Conservation (phyloP, 2,329 filamentous ascomycete genomes). For the Magnaporthiopsis incrustans region DNA sequence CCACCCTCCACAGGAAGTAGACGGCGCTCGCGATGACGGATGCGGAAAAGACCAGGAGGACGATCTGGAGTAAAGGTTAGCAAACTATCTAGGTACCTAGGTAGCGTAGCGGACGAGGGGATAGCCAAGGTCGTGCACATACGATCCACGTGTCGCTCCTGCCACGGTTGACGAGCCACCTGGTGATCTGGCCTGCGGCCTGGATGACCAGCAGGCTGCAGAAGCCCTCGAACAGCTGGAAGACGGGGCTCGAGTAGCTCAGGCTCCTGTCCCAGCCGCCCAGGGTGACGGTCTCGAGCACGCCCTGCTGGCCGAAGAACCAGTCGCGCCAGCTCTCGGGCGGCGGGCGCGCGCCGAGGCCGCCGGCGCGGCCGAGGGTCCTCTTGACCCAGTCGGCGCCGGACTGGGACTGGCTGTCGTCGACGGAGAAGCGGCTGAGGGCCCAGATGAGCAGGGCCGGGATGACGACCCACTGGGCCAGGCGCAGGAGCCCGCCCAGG, state of each 20-base stretch:
- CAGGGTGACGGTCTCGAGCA: slow-evolving; percentile 72
- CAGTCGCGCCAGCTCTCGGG: slow-evolving; percentile 68
- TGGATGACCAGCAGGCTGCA: slow-evolving; percentile 95
- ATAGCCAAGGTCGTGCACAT: slow-evolving; percentile 28
- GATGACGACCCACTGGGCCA: slow-evolving; percentile 80
- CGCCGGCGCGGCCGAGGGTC: slow-evolving; percentile 10
- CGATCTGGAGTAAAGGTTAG: slow-evolving; percentile 55
- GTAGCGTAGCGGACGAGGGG: neutral
- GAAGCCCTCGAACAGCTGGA: slow-evolving; percentile 92
- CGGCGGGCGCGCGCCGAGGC: slow-evolving; percentile 29
- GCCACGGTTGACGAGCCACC: slow-evolving; percentile 89
- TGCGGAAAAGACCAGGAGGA: slow-evolving; percentile 77
- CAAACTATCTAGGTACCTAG: no score
- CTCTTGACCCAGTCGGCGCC: slow-evolving; percentile 38
- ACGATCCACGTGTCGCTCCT: slow-evolving; percentile 96
- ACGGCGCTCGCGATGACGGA: slow-evolving; percentile 88
- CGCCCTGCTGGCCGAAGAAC: slow-evolving; percentile 78
- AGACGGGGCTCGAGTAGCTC: slow-evolving; percentile 85
- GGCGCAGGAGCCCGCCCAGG: slow-evolving; percentile 59
- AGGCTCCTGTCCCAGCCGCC: slow-evolving; percentile 84
- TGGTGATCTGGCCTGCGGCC: slow-evolving; percentile 84
- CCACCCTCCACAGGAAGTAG: slow-evolving; percentile 94
- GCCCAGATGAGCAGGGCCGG: slow-evolving; percentile 89
- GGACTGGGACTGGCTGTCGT: slow-evolving; percentile 63
- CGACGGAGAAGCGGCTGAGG: slow-evolving; percentile 88